These are phyloP conservation scores for Nemania serpens DNA, from an alignment of 2,329 filamentous ascomycete species.

Conservation along the genomic window DNA sequence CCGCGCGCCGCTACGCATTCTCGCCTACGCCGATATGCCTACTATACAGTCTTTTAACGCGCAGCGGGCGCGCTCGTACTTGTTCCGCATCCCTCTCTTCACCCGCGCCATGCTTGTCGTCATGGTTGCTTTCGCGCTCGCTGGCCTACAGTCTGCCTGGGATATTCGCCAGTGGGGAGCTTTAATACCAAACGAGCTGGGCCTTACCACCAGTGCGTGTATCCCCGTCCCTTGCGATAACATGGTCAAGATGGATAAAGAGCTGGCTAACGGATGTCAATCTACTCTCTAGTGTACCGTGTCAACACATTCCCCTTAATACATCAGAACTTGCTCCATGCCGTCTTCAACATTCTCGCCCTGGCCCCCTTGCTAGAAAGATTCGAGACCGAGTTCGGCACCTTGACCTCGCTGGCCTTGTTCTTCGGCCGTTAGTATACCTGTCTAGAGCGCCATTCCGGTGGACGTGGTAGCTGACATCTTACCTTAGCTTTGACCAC, in stretches of 20 bases:
- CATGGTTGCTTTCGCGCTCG: conserved; percentile 71
- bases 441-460: neutral
- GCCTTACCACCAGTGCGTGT: conserved; percentile 48
- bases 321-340: conserved; percentile 80
- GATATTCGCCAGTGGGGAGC: conserved; percentile 77
- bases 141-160: conserved; percentile 71
- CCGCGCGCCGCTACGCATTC: neutral
- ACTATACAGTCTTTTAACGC: conserved; percentile 65
- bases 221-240: neutral
- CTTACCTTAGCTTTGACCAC: conserved; percentile 69
- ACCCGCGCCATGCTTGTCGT: conserved; percentile 72
- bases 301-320: conserved; percentile 91
- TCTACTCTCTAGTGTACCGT: conserved; percentile 71
- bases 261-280: neutral
- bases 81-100: conserved; percentile 84
- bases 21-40: conserved; percentile 37
- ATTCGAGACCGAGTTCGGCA: conserved; percentile 92
- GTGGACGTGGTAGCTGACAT: conserved; percentile 28
- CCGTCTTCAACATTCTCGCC: conserved; percentile 77
- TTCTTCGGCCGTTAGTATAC: conserved; percentile 83
- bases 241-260: neutral
- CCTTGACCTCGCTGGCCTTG: conserved; percentile 80
- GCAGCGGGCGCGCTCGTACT: conserved; percentile 75
- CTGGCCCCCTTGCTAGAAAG: conserved; percentile 87
- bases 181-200: conserved; percentile 77